These are phyloP conservation scores for Perkinsus olseni DNA, from an alignment of 169 alveolate genomes.

Conservation along the genomic window DNA sequence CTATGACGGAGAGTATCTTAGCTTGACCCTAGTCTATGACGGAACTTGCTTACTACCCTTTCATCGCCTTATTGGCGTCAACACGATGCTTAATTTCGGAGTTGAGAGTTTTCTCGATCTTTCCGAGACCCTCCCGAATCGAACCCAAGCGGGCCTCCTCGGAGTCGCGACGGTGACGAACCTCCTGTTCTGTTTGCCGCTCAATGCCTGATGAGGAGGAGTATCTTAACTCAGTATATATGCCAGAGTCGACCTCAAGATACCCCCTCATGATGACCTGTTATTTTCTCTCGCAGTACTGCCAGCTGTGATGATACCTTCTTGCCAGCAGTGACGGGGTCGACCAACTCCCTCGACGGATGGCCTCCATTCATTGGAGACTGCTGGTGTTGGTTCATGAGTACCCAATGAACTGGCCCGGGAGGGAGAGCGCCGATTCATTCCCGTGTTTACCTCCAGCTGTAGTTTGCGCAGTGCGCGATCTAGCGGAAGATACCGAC, in stretches of 20 bases:
- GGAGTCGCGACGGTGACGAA: slow-evolving; percentile 24
- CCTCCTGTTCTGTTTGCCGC: slow-evolving; percentile 22
- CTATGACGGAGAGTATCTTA: background rate
- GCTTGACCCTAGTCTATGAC: background rate
- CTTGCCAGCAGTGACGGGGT: background rate
- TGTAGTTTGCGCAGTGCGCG: no score
- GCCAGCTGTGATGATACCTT: background rate
- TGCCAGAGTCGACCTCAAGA: no score
- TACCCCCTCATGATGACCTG: background rate
- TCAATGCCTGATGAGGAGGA: slow-evolving; percentile 19
- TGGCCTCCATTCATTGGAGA: no score
- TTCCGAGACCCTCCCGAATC: slow-evolving; percentile 18
- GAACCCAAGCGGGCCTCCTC: slow-evolving; percentile 19
- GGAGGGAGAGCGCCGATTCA: no score
- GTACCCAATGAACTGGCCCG: no score
- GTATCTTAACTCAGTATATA: no score
- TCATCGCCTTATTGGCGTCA: slow-evolving; percentile 33
- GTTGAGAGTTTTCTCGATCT: slow-evolving; percentile 30
- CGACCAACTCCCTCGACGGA: no score
- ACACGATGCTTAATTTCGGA: slow-evolving; percentile 34
- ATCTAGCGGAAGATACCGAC: no score
- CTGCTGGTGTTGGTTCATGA: no score
- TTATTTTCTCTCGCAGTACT: background rate
- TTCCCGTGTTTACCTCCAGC: no score
- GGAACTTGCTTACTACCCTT: slow-evolving; percentile 10